Percentiles rank a stretch among this genome's conserved stretches.
phyloP scores from a whole-genome alignment of 2,329 filamentous ascomycete genomes.

The Fusarium palustre region DNA sequence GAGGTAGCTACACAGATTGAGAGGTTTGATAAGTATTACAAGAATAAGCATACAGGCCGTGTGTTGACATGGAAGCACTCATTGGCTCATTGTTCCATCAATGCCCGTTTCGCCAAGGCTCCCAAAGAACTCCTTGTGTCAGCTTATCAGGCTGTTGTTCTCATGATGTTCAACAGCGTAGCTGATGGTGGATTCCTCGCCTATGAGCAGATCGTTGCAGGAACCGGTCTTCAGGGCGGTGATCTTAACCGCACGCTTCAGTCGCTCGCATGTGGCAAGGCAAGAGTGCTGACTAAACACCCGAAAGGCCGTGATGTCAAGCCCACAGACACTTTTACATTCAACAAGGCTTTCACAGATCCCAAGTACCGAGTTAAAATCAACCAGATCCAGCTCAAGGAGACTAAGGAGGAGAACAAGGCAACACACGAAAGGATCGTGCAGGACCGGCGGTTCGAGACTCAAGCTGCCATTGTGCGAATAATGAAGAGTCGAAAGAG shows the following conservation, averaged over 20 bases:
- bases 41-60: conserved; percentile 87
- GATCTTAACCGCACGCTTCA: conserved; percentile 93
- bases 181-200: conserved; percentile 69
- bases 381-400: conserved; percentile 97
- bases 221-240: conserved; percentile 78
- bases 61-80: conserved; percentile 92
- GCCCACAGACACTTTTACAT: conserved; percentile 82
- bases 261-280: conserved; percentile 91
- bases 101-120: conserved; percentile 81
- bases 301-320: conserved; percentile 87
- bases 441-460: conserved; percentile 93
- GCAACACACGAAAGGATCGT: conserved; percentile 91
- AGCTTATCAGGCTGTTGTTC: conserved; percentile 90
- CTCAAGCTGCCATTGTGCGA: conserved; percentile 93
- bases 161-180: conserved; percentile 88
- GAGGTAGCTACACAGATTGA: conserved; percentile 81
- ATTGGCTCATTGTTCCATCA: conserved; percentile 89
- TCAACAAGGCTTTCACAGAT: conserved; percentile 82
- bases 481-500: conserved; percentile 96
- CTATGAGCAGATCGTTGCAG: conserved; percentile 79
- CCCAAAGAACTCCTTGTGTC: conserved; percentile 90
- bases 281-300: conserved; percentile 84
- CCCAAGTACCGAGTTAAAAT: conserved; percentile 94
- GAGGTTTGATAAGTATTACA: conserved; percentile 87
- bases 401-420: conserved; percentile 94